These are phyloP conservation scores for Solanum clarkiae DNA, from an alignment of 257 asterid genomes.

Conservation along the genomic window DNA sequence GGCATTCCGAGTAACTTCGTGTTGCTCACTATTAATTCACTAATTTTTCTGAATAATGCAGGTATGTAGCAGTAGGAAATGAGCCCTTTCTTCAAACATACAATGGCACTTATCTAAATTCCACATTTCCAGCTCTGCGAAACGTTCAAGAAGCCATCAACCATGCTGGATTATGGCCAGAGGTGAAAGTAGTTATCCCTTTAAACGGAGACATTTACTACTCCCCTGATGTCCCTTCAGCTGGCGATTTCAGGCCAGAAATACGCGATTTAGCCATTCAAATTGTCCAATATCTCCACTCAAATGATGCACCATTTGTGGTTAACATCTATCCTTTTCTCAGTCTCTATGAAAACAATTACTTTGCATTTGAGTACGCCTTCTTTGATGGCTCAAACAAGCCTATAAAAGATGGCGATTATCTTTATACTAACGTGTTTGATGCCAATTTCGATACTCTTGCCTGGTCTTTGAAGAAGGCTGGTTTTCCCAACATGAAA, in stretches of 20 bases:
- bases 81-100: slow-evolving; percentile 83
- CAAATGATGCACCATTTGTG: slow-evolving; percentile 71
- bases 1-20: too few relatives aligned
- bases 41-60: background rate
- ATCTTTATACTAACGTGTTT: slow-evolving; percentile 69
- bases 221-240: slow-evolving; percentile 85
- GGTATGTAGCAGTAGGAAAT: slow-evolving; percentile 92
- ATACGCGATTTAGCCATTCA: slow-evolving; percentile 59
- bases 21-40: background rate
- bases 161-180: slow-evolving; percentile 51
- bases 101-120: slow-evolving; percentile 41
- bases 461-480: slow-evolving; percentile 52
- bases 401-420: slow-evolving; percentile 45
- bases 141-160: slow-evolving; percentile 75
- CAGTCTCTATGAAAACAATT: slow-evolving; percentile 53
- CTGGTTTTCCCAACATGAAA: slow-evolving; percentile 76
- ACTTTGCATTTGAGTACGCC: slow-evolving; percentile 80
- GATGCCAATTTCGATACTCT: slow-evolving; percentile 86
- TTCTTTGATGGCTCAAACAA: slow-evolving; percentile 59
- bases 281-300: slow-evolving; percentile 41
- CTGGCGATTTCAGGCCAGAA: slow-evolving; percentile 85
- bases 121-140: slow-evolving; percentile 63
- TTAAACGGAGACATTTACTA: slow-evolving; percentile 79
- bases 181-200: slow-evolving; percentile 70
- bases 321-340: slow-evolving; percentile 89